Evolutionary conservation across 2,329 filamentous ascomycete genomes (phyloP).

Genomic region (Fusarium nanum): DNA sequence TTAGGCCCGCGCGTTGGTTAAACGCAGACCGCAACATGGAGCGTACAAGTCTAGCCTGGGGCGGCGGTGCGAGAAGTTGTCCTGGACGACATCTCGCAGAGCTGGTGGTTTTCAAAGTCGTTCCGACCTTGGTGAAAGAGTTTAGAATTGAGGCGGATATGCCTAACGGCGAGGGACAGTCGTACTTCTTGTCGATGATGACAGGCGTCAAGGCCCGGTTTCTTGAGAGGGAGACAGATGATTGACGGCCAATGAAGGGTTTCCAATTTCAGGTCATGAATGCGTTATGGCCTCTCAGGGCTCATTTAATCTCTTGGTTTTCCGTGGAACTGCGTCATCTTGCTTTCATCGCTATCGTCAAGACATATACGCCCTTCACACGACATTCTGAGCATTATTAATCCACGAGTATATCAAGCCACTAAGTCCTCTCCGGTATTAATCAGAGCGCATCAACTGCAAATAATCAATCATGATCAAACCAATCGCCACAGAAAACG

Average conservation of each 20-base stretch:
- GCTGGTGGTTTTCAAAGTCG: constrained; percentile 59
- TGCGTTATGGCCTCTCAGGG: background rate
- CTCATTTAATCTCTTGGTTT: background rate
- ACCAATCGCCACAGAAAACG: constrained; percentile 45
- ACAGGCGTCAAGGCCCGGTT: constrained; percentile 60
- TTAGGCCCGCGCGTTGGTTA: constrained; percentile 62
- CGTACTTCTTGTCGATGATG: constrained; percentile 66
- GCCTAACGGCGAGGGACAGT: constrained; percentile 54
- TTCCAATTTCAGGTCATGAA: rapidly evolving
- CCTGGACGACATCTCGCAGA: constrained; percentile 64
- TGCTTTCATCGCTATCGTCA: background rate
- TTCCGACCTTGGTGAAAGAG: constrained; percentile 55
- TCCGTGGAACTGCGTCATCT: background rate
- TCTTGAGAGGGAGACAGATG: constrained; percentile 7
- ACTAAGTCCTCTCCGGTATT: rapidly evolving
- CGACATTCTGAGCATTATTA: constrained; percentile 35
- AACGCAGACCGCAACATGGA: constrained; percentile 57
- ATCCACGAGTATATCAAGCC: constrained; percentile 19
- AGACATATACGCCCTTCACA: constrained; percentile 29
- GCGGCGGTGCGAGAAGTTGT: constrained; percentile 62
- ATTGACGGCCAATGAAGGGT: background rate
- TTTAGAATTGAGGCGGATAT: constrained; percentile 58
- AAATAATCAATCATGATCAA: constrained; percentile 17
- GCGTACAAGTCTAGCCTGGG: constrained; percentile 62
- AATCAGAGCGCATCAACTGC: background rate